These are phyloP conservation scores for Claviceps capensis DNA, from an alignment of 2,329 filamentous ascomycete species.

Conservation along the genomic window DNA sequence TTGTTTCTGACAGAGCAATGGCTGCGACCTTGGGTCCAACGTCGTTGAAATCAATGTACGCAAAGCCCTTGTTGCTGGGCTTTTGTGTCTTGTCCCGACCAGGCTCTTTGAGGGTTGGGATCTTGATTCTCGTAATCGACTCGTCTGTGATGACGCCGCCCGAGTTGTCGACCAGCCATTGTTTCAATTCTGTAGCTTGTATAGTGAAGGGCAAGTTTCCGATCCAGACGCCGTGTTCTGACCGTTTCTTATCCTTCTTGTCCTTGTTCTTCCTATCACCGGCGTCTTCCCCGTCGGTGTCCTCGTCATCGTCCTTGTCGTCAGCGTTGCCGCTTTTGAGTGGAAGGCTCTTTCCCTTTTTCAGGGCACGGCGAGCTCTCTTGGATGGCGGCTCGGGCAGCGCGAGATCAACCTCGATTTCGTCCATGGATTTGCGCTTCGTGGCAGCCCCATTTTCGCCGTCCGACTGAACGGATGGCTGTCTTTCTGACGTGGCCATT, in stretches of 20 bases:
- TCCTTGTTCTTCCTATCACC: slow-evolving; percentile 25
- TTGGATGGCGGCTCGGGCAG: slow-evolving; percentile 94
- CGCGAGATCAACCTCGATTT: slow-evolving; percentile 78
- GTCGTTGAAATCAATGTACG: slow-evolving; percentile 82
- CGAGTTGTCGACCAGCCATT: slow-evolving; percentile 64
- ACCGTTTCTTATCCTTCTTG: slow-evolving; percentile 42
- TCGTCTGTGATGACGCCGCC: slow-evolving; percentile 51
- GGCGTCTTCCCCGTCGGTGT: slow-evolving; percentile 19
- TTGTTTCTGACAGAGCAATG: slow-evolving; percentile 72
- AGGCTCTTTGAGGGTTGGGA: slow-evolving; percentile 50
- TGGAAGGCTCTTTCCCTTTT: slow-evolving; percentile 58
- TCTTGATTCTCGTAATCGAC: slow-evolving; percentile 71
- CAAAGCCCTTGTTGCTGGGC: slow-evolving; percentile 74
- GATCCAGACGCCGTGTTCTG: slow-evolving; percentile 83
- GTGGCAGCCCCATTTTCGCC: slow-evolving; percentile 10
- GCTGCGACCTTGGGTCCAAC: slow-evolving; percentile 60
- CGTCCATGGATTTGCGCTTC: slow-evolving; percentile 60
- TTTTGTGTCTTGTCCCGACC: slow-evolving; percentile 20
- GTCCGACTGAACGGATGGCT: slow-evolving; percentile 3
- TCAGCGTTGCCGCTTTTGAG: slow-evolving; percentile 21
- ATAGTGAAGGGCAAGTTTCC: slow-evolving; percentile 83
- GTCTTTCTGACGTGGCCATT: slow-evolving; percentile 8
- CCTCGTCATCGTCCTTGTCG: slow-evolving; percentile 20
- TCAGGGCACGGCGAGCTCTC: slow-evolving; percentile 76
- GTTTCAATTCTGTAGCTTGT: slow-evolving; percentile 59